These are phyloP conservation scores for Kodamaea laetipori DNA, from an alignment of 805 yeast species.

Conservation along the genomic window DNA sequence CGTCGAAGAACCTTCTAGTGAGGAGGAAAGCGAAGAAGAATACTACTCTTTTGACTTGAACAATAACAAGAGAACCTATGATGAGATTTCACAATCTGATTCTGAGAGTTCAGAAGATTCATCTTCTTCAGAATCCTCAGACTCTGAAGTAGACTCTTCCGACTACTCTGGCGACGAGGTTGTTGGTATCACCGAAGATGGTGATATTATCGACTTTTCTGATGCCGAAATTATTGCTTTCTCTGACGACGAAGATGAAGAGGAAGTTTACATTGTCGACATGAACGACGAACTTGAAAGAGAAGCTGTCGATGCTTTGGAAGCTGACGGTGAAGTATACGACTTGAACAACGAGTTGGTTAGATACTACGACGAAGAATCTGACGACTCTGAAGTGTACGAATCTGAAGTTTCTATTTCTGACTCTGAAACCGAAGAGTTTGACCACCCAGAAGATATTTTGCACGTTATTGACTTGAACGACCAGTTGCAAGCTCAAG, in stretches of 20 bases:
- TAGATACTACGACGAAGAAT: conserved; percentile 22
- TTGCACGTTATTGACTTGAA: conserved; percentile 32
- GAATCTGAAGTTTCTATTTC: conserved; percentile 12
- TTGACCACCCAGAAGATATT: conserved; percentile 7
- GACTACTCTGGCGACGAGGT: conserved; percentile 24
- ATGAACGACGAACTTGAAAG: conserved; percentile 40
- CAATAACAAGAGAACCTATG: conserved; percentile 19
- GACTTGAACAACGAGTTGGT: conserved; percentile 30
- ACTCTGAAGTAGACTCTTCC: conserved; percentile 15
- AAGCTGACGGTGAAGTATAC: conserved; percentile 23
- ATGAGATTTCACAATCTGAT: conserved; percentile 1
- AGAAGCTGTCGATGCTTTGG: conserved; percentile 26
- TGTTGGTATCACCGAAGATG: not conserved
- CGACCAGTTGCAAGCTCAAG: conserved; percentile 41
- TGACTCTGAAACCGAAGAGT: conserved; percentile 11
- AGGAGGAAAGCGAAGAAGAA: conserved; percentile 26
- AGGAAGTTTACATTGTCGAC: conserved; percentile 22
- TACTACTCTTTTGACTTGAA: conserved; percentile 35
- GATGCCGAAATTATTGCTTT: conserved; percentile 21
- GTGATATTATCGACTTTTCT: conserved; percentile 13
- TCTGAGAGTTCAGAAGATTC: not conserved
- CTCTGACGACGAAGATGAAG: conserved; percentile 26
- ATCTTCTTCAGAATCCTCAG: conserved; percentile 4
- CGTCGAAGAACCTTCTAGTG: conserved; percentile 48
- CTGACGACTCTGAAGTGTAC: conserved; percentile 14